Percentiles rank a stretch among this genome's conserved stretches.
These are phyloP conservation scores for Mycogone perniciosa DNA, from an alignment of 2,329 filamentous ascomycete genomes.

Conservation along the genomic window DNA sequence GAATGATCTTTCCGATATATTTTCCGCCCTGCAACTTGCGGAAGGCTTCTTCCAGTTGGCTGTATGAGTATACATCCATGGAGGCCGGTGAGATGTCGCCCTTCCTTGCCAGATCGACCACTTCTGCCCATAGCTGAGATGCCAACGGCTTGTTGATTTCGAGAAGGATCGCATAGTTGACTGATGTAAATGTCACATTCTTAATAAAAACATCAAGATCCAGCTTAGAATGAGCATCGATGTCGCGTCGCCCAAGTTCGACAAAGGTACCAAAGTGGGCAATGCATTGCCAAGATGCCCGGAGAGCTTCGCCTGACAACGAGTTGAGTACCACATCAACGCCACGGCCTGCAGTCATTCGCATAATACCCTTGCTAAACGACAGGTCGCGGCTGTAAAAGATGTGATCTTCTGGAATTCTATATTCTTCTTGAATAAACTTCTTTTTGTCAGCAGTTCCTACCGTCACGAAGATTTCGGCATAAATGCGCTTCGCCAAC, in stretches of 20 bases:
- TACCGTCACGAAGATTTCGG: not conserved
- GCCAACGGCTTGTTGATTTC: constrained; percentile 10
- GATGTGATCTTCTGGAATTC: not conserved
- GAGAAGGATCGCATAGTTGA: not conserved
- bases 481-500: not conserved
- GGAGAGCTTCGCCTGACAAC: not conserved
- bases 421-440: not conserved
- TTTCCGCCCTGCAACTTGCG: constrained; percentile 32
- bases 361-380: not conserved
- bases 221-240: not conserved
- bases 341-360: not conserved
- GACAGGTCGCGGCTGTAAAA: not conserved
- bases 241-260: not conserved
- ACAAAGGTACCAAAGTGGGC: constrained; percentile 1
- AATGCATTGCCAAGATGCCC: not conserved
- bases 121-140: constrained; percentile 4
- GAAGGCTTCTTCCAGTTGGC: constrained; percentile 31
- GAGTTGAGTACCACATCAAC: constrained; percentile 3
- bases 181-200: not conserved
- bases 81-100: constrained; percentile 3
- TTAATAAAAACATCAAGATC: not conserved
- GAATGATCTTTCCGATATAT: constrained; percentile 36
- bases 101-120: constrained; percentile 7
- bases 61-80: constrained; percentile 16
- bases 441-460: not conserved